phyloP scores from a whole-genome alignment of 2,329 filamentous ascomycete genomes.

The Paecilomyces sp. region DNA sequence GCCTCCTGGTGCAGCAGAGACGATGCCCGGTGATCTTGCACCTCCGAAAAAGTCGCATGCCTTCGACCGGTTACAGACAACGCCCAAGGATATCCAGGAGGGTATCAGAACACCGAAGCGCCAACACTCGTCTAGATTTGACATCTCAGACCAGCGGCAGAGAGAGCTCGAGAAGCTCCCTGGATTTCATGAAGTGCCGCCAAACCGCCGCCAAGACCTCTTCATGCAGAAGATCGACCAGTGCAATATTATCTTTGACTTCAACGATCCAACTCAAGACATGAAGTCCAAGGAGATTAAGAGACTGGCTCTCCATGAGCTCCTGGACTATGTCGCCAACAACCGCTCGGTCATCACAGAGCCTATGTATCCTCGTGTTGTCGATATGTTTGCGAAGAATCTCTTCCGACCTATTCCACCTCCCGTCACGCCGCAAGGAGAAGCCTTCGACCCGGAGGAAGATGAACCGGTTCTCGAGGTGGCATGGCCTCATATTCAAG shows the following conservation, averaged over 20 bases:
- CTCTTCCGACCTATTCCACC: constrained; percentile 94
- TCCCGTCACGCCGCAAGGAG: constrained; percentile 93
- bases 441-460: constrained; percentile 97
- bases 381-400: constrained; percentile 99
- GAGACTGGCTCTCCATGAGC: constrained; percentile 85
- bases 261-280: constrained; percentile 94
- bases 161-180: constrained; percentile 94
- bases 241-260: constrained; percentile 99
- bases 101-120: constrained; percentile 91
- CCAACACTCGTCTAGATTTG: constrained; percentile 95
- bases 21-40: constrained; percentile 94
- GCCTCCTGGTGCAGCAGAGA: constrained; percentile 87
- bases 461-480: constrained; percentile 97
- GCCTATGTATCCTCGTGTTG: constrained; percentile 96
- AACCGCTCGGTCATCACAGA: constrained; percentile 98
- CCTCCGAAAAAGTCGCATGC: constrained; percentile 91
- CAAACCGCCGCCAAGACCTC: constrained; percentile 86
- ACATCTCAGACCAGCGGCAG: constrained; percentile 83
- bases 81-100: constrained; percentile 93
- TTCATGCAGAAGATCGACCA: constrained; percentile 99
- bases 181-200: constrained; percentile 94
- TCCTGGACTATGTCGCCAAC: constrained; percentile 96
- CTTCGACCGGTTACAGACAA: constrained; percentile 83
- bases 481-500: constrained; percentile 98
- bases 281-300: constrained; percentile 99